Conservation (phyloP, 371 early-diverging fungal species). For the Mitosporidium daphniae region DNA sequence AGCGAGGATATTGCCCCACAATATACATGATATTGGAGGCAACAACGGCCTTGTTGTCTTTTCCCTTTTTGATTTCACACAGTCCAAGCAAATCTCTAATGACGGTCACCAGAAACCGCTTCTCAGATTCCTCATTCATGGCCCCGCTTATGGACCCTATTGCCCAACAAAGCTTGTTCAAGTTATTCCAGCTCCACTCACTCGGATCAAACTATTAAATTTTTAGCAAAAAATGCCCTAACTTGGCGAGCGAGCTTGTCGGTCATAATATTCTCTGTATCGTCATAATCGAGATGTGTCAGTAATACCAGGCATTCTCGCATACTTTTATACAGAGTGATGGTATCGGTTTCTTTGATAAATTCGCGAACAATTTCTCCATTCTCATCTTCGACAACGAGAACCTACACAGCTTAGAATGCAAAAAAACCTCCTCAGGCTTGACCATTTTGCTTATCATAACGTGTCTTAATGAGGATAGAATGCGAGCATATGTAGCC, state of each 20-base stretch:
- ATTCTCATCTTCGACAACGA: slow-evolving; percentile 95
- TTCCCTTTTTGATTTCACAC: slow-evolving; percentile 65
- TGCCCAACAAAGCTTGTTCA: slow-evolving; percentile 95
- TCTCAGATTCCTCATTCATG: slow-evolving; percentile 73
- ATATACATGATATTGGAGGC: slow-evolving; percentile 99
- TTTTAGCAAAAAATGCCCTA: slow-evolving; percentile 1
- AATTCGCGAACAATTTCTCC: slow-evolving; percentile 95
- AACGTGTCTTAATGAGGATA: slow-evolving; percentile 39
- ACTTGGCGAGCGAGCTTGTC: slow-evolving; percentile 50
- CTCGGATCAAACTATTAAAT: slow-evolving; percentile 29
- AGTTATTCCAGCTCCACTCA: slow-evolving; percentile 73
- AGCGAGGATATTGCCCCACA: slow-evolving; percentile 90
- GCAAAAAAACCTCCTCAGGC: slow-evolving; percentile 40
- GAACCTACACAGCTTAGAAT: slow-evolving; percentile 14
- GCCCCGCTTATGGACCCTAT: slow-evolving; percentile 88
- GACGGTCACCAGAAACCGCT: slow-evolving; percentile 74
- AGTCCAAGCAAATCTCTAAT: slow-evolving; percentile 76
- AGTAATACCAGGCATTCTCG: slow-evolving; percentile 76
- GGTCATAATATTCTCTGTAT: slow-evolving; percentile 72
- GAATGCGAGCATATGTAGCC: slow-evolving; percentile 27
- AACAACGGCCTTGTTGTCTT: slow-evolving; percentile 95
- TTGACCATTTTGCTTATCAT: slow-evolving; percentile 84
- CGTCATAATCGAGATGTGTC: slow-evolving; percentile 56
- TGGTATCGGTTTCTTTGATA: slow-evolving; percentile 86
- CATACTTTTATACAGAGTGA: slow-evolving; percentile 86